Evolutionary conservation across 2,329 filamentous ascomycete species (phyloP), one percentile per base, ranked within the genome.

Genomic region (Fusarium albidum): DNA sequence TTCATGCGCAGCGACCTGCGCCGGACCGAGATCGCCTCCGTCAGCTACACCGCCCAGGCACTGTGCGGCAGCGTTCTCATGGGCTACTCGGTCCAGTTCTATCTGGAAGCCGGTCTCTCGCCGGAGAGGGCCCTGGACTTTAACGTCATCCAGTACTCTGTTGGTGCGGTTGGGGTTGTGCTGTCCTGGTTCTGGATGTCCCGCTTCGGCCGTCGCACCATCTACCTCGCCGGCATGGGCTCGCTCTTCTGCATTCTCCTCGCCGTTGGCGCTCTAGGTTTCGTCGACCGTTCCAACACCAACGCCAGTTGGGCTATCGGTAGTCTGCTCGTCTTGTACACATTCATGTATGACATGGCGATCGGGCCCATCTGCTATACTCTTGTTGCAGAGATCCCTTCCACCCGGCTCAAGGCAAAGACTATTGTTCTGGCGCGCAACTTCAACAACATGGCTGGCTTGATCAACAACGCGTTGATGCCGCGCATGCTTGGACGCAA

Each of bases 321-420:
- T 8, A 72, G 75, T 6, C 66, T 84, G 27, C 70, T 75, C 10
- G 63, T 75, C 15, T 69, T 77, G 37, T 79, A 78, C 67, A 77
- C 75, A 3, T 73, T 79, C 28, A 66, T 77, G 25, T 76, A 75
- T 49, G 67, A 75, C 37, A 56, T 69, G 18, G 71, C 72, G 2
- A 68, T 76, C 4, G 74, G 74, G 1, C 73, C 57, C 40, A 90
- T 96, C 9, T 92, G 89, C 74, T 96, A 95, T 74, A 93, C 91
- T 0, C 82, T 96, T 17, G 92, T 96, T 3, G 84, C 78, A 2
- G 78, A 80, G 54, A 69, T 79, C 4, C 72, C 74, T 1, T 78
- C 77, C 0, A 78, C 76, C 3, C 75, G 77, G 28, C 69, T 80
- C 15, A 72, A 77, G 28, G 75, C 72, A 21, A 77, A 79, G 64